Percentiles rank a stretch among this genome's conserved stretches.
Evolutionary conservation across 805 yeast genomes (phyloP).

Genomic region (Kazachstania bromeliacearum): DNA sequence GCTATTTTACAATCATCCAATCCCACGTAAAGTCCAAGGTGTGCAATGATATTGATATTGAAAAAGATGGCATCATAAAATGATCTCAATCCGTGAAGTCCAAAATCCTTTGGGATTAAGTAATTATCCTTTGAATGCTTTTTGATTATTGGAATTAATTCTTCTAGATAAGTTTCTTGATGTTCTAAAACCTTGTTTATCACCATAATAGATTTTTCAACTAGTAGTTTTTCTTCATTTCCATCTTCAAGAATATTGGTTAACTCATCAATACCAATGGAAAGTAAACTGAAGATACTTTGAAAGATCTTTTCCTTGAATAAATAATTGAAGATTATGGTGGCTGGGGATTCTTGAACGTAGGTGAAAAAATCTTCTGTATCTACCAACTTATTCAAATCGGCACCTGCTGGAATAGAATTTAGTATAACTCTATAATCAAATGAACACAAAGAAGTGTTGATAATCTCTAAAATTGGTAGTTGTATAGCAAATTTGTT

Average conservation of each 20-base stretch:
- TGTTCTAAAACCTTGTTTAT: constrained; percentile 38
- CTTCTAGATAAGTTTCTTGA: constrained; percentile 50
- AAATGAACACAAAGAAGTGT: constrained; percentile 39
- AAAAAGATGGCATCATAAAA: constrained; percentile 66
- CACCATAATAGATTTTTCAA: constrained; percentile 37
- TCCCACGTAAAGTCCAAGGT: constrained; percentile 68
- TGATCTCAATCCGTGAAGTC: constrained; percentile 51
- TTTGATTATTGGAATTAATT: constrained; percentile 31
- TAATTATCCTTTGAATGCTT: constrained; percentile 14
- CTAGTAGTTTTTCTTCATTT: constrained; percentile 26
- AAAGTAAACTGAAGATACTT: constrained; percentile 46
- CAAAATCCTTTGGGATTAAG: constrained; percentile 30
- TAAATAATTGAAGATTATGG: constrained; percentile 51
- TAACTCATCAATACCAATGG: constrained; percentile 51
- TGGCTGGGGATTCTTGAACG: constrained; percentile 61
- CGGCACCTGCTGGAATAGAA: constrained; percentile 42
- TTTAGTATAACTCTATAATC: constrained; percentile 44
- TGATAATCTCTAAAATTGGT: constrained; percentile 43
- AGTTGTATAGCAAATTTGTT: constrained; percentile 42
- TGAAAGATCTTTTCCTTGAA: constrained; percentile 50
- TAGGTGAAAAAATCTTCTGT: constrained; percentile 38
- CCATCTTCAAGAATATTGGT: constrained; percentile 17
- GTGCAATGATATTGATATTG: constrained; percentile 62
- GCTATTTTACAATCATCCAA: constrained; percentile 44
- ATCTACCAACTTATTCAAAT: constrained; percentile 40